A percentile compares a stretch with the other conserved stretches of the same genome.
phyloP scores from a whole-genome alignment of 169 alveolate species.

The Eimeria maxima region DNA sequence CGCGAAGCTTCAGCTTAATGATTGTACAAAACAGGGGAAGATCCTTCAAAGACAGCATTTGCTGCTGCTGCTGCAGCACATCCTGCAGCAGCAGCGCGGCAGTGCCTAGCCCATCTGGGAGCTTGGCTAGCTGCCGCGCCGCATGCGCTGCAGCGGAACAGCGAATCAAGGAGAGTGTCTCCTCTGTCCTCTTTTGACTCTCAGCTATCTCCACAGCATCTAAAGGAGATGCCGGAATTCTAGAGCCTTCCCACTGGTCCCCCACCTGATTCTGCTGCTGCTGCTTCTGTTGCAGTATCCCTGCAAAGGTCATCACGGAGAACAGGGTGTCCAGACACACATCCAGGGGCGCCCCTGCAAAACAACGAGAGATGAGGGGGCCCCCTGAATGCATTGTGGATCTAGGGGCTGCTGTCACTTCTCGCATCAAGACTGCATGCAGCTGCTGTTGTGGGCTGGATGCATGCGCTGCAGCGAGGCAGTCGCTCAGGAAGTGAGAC shows the following conservation, averaged over 20 bases:
- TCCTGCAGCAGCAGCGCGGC: slow-evolving; percentile 27
- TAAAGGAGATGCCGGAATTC: not conserved
- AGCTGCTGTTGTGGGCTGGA: not conserved
- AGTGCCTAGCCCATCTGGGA: slow-evolving; percentile 1
- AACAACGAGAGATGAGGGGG: not conserved
- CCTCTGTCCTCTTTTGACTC: no score
- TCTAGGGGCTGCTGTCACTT: no score
- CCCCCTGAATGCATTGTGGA: not conserved
- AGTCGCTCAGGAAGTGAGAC: not conserved
- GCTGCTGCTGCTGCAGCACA: slow-evolving; percentile 16
- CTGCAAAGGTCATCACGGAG: not conserved
- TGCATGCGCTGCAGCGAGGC: not conserved
- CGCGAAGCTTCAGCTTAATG: slow-evolving; percentile 19
- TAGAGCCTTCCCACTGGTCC: not conserved
- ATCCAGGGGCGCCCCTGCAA: slow-evolving; percentile 6
- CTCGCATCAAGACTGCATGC: not conserved
- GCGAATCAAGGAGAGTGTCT: not conserved
- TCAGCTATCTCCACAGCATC: not conserved
- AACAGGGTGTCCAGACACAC: not conserved
- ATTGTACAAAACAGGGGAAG: not conserved
- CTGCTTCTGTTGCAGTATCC: not conserved
- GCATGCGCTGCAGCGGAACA: not conserved
- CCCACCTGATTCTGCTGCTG: not conserved
- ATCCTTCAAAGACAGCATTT: not conserved
- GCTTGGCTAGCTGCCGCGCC: slow-evolving; percentile 6